Base-by-base conservation (phyloP, 805 yeast species). In the Barnettozyma vustinii region DNA sequence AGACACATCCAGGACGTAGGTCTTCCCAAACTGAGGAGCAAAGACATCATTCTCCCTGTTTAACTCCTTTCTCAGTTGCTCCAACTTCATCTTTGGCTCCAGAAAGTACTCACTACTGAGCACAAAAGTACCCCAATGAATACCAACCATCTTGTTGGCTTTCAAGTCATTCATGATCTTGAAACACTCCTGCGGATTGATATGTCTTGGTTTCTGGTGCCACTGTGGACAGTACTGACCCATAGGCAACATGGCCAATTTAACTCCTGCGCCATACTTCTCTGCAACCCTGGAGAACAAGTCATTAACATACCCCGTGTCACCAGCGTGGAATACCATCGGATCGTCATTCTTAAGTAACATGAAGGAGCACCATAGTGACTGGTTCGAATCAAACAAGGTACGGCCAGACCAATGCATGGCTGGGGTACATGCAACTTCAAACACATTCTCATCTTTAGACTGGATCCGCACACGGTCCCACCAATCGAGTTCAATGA, bases 321-420 rank as follows among this genome's bases (percentile, higher is more conserved):
- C 98, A 10, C 98, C 98, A 16, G 92, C 96, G 65, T 92, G 98
- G 71, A 82, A 92, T 40, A 91, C 69, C 1, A 90, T 61, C 0
- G 96, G 87, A 55, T 79, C 72, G 0, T 81, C 83, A 54, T 87
- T 77, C 50, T 80, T 77, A 45, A 81, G 70, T 9, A 92, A 63
- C 55, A 92, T 60, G 59, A 84, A 92, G 0, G 97, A 88, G 58
- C 96, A 87, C 98, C 98, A 92, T 46, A 92, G 69, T 0, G 95
- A 78, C 21, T 71, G 69, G 65, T 92, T 92, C 2, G 95, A 77
- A 63, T 92, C 98, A 18, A 81, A 61, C n/a, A 91, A 65, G 32
- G 77, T 76, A 35, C 97, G 69, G 0, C 98, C 98, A 1, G 96
- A 86, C 98, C 98, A 92, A 66, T 92, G 98, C 95, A 85, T 84